phyloP scores from a whole-genome alignment of 257 asterid genomes.

The Ehretia macrophylla region DNA sequence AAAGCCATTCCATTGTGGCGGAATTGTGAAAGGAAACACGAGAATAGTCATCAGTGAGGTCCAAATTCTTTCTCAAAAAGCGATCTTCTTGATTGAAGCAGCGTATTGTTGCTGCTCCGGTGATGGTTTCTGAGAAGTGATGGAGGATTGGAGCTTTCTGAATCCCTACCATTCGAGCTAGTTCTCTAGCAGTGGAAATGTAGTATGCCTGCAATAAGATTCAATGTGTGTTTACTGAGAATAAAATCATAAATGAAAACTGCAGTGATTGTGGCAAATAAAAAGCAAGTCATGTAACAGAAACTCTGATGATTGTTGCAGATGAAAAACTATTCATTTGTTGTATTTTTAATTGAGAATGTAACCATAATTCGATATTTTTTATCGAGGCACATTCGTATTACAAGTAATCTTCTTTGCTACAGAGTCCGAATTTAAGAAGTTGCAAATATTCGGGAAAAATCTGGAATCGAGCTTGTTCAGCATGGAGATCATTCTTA shows the following conservation, averaged over 20 bases:
- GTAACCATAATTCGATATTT: no score
- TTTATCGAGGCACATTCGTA: no score
- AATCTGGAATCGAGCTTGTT: no score
- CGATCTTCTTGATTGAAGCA: constrained; percentile 68
- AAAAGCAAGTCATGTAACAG: no score
- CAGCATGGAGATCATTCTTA: background rate
- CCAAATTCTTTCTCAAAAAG: constrained; percentile 39
- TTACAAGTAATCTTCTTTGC: no score
- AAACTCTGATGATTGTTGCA: no score
- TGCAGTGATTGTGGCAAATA: no score
- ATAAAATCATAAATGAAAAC: no score
- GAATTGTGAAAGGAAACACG: constrained; percentile 66
- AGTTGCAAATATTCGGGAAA: no score
- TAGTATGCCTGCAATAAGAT: constrained; percentile 53
- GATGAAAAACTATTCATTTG: no score
- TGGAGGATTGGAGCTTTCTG: constrained; percentile 79
- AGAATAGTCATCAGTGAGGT: constrained; percentile 62
- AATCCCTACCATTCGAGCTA: constrained; percentile 74
- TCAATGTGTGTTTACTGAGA: background rate
- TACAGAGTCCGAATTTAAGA: no score
- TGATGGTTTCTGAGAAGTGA: constrained; percentile 71
- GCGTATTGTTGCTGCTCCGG: constrained; percentile 65
- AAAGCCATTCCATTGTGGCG: constrained; percentile 88
- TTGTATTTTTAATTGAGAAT: no score
- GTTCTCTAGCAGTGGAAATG: constrained; percentile 66